phyloP scores from a whole-genome alignment of 2,329 filamentous ascomycete genomes.

The Diaporthe amygdali region DNA sequence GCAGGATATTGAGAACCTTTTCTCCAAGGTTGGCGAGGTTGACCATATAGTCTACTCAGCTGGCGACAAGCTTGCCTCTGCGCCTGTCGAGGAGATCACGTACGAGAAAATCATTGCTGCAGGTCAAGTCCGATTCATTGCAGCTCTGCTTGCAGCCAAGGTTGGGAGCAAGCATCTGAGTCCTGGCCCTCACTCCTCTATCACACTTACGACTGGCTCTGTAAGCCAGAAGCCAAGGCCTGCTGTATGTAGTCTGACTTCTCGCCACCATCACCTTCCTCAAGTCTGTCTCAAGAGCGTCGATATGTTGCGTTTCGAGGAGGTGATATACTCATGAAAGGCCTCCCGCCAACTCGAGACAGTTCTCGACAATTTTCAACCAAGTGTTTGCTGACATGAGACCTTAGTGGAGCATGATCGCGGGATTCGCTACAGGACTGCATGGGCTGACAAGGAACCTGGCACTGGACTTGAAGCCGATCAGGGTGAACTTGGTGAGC shows the following conservation, averaged over 20 bases:
- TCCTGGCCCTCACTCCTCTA: conserved; percentile 43
- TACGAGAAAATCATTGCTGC: conserved; percentile 30
- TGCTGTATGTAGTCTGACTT: conserved; percentile 33
- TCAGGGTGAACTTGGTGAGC: conserved; percentile 66
- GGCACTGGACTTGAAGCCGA: conserved; percentile 66
- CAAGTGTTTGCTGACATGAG: neutral
- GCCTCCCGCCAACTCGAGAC: no score
- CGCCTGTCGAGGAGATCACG: conserved; percentile 30
- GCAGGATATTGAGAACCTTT: conserved; percentile 36
- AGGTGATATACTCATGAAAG: no score
- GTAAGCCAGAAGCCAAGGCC: conserved; percentile 52
- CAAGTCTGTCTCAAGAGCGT: no score
- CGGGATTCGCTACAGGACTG: conserved; percentile 53
- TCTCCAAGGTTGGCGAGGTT: conserved; percentile 27
- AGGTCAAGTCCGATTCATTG: conserved; percentile 38
- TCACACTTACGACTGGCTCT: conserved; percentile 62
- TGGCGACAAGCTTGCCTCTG: conserved; percentile 32
- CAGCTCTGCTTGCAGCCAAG: conserved; percentile 42
- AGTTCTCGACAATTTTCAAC: no score
- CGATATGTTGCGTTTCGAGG: no score
- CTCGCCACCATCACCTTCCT: fast-evolving
- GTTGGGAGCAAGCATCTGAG: conserved; percentile 34
- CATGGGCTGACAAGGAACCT: conserved; percentile 59
- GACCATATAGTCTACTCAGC: conserved; percentile 37
- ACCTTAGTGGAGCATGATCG: conserved; percentile 52